Conservation (phyloP, 371 early-diverging fungal species). For the Entomophthora muscae region DNA sequence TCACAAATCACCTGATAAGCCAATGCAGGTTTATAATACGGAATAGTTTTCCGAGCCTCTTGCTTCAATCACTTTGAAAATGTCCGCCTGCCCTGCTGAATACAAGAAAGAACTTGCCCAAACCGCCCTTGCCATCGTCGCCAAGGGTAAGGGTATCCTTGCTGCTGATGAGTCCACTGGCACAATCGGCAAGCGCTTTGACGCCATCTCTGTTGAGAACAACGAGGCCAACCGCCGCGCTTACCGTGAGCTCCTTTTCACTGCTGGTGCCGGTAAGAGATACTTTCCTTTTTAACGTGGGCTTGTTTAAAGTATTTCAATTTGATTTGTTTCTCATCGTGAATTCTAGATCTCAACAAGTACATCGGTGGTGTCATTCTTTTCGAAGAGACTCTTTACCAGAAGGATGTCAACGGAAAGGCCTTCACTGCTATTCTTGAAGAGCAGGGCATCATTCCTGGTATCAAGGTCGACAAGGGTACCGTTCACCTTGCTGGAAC, state of each 20-base stretch:
- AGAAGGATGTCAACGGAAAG: conserved; percentile 24
- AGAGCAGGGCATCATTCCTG: conserved; percentile 29
- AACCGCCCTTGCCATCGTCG: conserved; percentile 30
- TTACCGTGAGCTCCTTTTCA: conserved; percentile 43
- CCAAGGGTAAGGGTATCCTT: conserved; percentile 35
- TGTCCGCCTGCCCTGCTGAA: conserved; percentile 7
- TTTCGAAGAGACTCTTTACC: conserved; percentile 42
- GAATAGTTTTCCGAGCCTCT: too few species aligned
- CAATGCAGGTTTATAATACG: too few species aligned
- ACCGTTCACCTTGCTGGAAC: conserved; percentile 24
- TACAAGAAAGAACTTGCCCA: conserved; percentile 17
- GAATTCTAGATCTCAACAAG: conserved; percentile 18
- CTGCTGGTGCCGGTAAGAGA: conserved; percentile 16
- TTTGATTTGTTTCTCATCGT: too few species aligned
- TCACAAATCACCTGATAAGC: too few species aligned
- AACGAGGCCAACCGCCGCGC: conserved; percentile 37
- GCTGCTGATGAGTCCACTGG: conserved; percentile 47
- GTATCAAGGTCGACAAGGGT: conserved; percentile 52
- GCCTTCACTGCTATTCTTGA: conserved; percentile 23
- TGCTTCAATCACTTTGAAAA: too few species aligned
- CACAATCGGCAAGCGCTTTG: conserved; percentile 41
- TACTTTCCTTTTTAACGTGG: background rate
- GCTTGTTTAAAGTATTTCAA: background rate
- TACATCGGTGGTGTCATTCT: conserved; percentile 48
- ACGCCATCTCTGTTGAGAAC: conserved; percentile 29